phyloP scores from a whole-genome alignment of 2,329 filamentous ascomycete genomes.

The Venturia carpophila region DNA sequence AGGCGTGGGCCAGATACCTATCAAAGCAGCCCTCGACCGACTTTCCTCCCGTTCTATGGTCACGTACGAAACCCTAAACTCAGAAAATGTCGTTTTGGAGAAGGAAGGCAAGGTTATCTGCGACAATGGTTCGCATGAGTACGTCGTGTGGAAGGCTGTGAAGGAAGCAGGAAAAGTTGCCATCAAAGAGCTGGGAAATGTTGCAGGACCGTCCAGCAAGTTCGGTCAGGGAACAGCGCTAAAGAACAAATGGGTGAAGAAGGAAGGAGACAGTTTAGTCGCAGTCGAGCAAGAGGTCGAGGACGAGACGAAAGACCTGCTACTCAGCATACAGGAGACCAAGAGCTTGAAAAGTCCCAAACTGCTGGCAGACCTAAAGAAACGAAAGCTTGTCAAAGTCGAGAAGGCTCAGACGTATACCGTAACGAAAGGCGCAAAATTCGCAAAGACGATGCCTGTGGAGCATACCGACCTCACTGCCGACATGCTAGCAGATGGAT shows the following conservation, averaged over 20 bases:
- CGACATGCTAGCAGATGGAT: constrained; percentile 80
- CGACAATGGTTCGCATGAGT: constrained; percentile 43
- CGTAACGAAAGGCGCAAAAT: constrained; percentile 78
- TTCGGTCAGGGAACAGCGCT: constrained; percentile 94
- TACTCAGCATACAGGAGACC: constrained; percentile 64
- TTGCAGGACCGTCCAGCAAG: constrained; percentile 66
- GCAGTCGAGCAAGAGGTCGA: constrained; percentile 62
- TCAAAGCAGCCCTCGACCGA: constrained; percentile 85
- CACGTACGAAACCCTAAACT: constrained; percentile 72
- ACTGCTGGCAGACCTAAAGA: constrained; percentile 72
- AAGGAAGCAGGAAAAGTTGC: constrained; percentile 37
- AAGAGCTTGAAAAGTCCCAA: constrained; percentile 66
- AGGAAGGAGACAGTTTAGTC: constrained; percentile 48
- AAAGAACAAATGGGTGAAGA: constrained; percentile 63
- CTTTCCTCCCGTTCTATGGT: constrained; percentile 81
- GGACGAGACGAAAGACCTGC: constrained; percentile 69
- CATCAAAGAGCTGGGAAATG: constrained; percentile 44
- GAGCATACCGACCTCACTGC: constrained; percentile 93
- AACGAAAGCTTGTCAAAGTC: constrained; percentile 79
- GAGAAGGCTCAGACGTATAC: constrained; percentile 82
- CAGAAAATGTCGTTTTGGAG: constrained; percentile 69
- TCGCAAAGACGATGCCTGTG: constrained; percentile 77
- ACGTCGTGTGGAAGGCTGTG: constrained; percentile 43
- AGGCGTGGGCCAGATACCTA: constrained; percentile 37
- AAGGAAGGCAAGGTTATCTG: constrained; percentile 70